These are phyloP conservation scores for Pisolithus marmoratus DNA, from an alignment of 768 basidiomycete genomes.

Conservation along the genomic window DNA sequence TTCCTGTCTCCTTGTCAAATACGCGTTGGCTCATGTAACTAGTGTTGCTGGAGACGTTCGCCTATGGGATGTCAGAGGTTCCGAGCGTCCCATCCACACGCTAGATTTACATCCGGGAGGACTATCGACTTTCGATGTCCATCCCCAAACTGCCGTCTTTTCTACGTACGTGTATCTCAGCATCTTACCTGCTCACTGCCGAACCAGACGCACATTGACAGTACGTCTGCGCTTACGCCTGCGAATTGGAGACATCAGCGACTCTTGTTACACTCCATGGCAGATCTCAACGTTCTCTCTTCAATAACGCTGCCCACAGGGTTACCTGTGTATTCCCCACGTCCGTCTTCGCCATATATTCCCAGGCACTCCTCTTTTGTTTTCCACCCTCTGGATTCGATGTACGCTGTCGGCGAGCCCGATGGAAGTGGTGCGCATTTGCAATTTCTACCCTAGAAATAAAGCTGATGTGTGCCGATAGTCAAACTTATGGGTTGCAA, in stretches of 20 bases:
- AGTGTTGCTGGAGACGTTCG: constrained; percentile 89
- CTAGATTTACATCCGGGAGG: constrained; percentile 68
- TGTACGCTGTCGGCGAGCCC: constrained; percentile 66
- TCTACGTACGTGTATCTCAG: constrained; percentile 56
- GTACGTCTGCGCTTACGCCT: constrained; percentile 55
- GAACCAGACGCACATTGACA: constrained; percentile 15
- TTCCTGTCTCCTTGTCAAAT: background rate
- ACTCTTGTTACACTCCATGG: constrained; percentile 54
- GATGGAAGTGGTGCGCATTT: constrained; percentile 53
- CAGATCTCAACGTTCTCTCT: constrained; percentile 32
- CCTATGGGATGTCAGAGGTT: constrained; percentile 81
- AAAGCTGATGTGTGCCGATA: constrained; percentile 11
- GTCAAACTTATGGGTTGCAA: constrained; percentile 59
- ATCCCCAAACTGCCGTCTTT: constrained; percentile 77
- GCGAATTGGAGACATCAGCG: constrained; percentile 64
- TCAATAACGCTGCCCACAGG: constrained; percentile 49
- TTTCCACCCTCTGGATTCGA: constrained; percentile 87
- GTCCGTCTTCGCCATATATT: constrained; percentile 54
- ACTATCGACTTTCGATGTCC: constrained; percentile 81
- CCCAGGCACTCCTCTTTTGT: constrained; percentile 58
- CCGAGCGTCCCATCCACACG: constrained; percentile 50
- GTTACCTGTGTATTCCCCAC: constrained; percentile 48
- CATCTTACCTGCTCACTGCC: constrained; percentile 4
- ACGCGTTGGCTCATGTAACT: constrained; percentile 2
- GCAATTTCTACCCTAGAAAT: constrained; percentile 7